phyloP scores from a whole-genome alignment of 2,329 filamentous ascomycete genomes.

The Colletotrichum lupini region DNA sequence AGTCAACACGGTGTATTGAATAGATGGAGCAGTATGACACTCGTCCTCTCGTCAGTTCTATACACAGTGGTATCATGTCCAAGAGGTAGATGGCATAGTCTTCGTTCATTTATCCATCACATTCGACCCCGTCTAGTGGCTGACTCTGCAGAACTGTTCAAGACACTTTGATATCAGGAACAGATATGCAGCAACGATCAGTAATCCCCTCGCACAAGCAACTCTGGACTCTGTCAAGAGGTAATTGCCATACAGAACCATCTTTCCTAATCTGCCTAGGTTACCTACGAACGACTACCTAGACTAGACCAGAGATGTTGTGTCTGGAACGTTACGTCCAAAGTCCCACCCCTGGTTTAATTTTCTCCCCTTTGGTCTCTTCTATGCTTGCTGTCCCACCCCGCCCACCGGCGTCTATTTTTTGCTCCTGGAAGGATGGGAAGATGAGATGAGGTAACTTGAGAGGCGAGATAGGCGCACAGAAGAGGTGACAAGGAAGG shows the following conservation, averaged over 20 bases:
- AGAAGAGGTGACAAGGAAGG: not conserved
- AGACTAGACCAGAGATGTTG: not conserved
- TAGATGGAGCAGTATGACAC: not conserved
- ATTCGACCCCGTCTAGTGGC: not conserved
- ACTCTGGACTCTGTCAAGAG: not conserved
- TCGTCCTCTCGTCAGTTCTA: not conserved
- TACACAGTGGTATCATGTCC: not conserved
- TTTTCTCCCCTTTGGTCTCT: not conserved
- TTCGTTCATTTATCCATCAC: not conserved
- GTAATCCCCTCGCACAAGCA: not conserved
- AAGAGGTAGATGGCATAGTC: not conserved
- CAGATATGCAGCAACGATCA: not conserved
- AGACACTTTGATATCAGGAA: not conserved
- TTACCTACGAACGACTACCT: not conserved
- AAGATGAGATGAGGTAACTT: not conserved
- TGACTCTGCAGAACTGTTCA: not conserved
- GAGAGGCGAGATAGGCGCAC: not conserved
- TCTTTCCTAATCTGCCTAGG: too few species aligned
- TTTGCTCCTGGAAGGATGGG: not conserved
- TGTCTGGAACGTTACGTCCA: not conserved
- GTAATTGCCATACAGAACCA: not conserved
- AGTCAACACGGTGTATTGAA: not conserved
- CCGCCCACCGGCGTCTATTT: not conserved
- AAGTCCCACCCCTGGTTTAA: not conserved
- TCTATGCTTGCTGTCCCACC: not conserved